Percentiles rank a stretch among this genome's conserved stretches.
Evolutionary conservation across 2,329 filamentous ascomycete genomes (phyloP).

Genomic region (Stenocarpella maydis): DNA sequence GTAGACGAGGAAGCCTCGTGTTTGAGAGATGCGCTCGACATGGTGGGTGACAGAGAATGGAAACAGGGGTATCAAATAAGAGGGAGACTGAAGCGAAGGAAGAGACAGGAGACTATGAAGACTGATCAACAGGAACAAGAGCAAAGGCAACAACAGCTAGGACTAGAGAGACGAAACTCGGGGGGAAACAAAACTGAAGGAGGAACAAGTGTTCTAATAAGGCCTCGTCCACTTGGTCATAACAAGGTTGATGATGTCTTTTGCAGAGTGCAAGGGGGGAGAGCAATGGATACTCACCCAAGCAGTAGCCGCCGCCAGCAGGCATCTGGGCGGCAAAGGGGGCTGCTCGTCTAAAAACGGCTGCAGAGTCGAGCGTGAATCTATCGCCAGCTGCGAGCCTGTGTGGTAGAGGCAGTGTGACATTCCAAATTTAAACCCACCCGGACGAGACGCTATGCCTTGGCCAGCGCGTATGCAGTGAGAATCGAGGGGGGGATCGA

Average conservation of each 20-base stretch:
- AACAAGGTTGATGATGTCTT: neutral
- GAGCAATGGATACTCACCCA: conserved; percentile 13
- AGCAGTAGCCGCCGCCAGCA: conserved; percentile 9
- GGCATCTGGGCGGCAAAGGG: neutral
- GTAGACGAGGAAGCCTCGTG: conserved; percentile 50
- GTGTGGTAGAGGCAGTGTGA: conserved; percentile 5
- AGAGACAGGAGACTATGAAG: conserved; percentile 8
- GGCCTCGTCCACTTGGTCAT: neutral
- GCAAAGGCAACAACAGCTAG: neutral
- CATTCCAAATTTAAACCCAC: conserved; percentile 13
- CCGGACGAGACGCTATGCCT: conserved; percentile 5
- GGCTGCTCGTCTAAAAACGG: neutral
- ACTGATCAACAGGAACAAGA: neutral
- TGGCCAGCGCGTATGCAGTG: conserved; percentile 22
- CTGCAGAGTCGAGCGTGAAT: neutral
- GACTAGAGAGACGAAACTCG: neutral
- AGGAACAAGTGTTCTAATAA: neutral
- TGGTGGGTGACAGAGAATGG: conserved; percentile 2
- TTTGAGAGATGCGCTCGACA: conserved; percentile 33
- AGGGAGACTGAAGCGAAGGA: neutral
- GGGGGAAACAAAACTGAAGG: conserved; percentile 28
- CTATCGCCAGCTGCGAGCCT: neutral
- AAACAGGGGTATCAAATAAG: conserved; percentile 22
- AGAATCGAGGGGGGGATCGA: too few species aligned
- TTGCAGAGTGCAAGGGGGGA: neutral